Conservation (phyloP, 2,329 filamentous ascomycete genomes). For the Penicillium sp. region DNA sequence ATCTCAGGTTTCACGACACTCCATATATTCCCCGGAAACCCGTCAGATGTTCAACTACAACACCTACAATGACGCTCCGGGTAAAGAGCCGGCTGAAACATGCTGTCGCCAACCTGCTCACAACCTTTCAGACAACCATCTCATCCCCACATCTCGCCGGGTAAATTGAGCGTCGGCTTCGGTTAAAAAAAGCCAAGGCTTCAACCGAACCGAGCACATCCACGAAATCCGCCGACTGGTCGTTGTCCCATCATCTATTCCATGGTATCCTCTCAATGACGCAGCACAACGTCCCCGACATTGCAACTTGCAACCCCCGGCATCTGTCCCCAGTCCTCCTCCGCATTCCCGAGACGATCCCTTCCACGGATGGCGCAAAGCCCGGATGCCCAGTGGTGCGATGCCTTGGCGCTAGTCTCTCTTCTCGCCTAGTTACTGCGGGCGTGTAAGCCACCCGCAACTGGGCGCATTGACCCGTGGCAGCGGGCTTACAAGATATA, state of each 20-base stretch:
- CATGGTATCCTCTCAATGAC: slow-evolving; percentile 19
- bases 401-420: slow-evolving; percentile 6
- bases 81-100: neutral
- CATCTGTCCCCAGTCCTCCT: slow-evolving; percentile 16
- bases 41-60: neutral
- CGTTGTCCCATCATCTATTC: neutral
- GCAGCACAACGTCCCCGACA: slow-evolving; percentile 12
- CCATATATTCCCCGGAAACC: neutral
- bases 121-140: neutral
- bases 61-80: neutral
- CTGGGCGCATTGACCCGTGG: slow-evolving; percentile 9
- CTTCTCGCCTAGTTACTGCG: slow-evolving; percentile 3
- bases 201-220: slow-evolving; percentile 6
- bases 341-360: slow-evolving; percentile 23
- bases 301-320: slow-evolving; percentile 13
- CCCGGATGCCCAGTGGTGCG: slow-evolving; percentile 10
- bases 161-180: slow-evolving; percentile 5
- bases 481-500: slow-evolving; percentile 14
- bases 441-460: slow-evolving; percentile 10
- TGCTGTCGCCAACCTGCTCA: neutral
- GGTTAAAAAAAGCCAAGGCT: slow-evolving; percentile 18
- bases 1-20: neutral
- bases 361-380: slow-evolving; percentile 9
- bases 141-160: neutral
- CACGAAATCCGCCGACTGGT: slow-evolving; percentile 18